Conservation (phyloP, 805 yeast genomes). For the Kockiozyma suomiensis region DNA sequence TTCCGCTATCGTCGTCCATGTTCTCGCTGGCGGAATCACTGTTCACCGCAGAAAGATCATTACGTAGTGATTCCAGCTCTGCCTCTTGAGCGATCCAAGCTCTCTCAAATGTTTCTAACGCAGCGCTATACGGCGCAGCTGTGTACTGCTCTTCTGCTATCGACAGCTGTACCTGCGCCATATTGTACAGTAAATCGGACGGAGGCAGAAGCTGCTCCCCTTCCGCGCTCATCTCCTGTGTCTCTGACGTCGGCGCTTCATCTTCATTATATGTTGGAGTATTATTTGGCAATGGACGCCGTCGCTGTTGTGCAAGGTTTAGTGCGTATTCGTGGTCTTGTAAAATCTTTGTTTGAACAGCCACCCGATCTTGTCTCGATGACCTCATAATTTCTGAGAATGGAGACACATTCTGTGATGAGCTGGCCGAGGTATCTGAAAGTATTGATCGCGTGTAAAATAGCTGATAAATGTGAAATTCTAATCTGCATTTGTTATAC, state of each 20-base stretch:
- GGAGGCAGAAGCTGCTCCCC: constrained; percentile 7
- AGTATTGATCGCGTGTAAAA: constrained; percentile 16
- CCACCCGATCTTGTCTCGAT: constrained; percentile 17
- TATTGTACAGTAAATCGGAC: constrained; percentile 29
- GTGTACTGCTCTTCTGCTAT: constrained; percentile 32
- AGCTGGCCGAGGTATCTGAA: neutral
- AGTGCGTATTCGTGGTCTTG: constrained; percentile 25
- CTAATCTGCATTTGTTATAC: constrained; percentile 29
- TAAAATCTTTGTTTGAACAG: constrained; percentile 17
- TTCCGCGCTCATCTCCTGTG: neutral
- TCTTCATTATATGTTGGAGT: neutral
- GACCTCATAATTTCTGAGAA: neutral
- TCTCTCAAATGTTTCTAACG: constrained; percentile 24
- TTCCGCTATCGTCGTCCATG: neutral
- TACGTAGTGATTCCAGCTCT: constrained; percentile 11
- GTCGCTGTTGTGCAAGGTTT: constrained; percentile 5
- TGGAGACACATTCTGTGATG: neutral
- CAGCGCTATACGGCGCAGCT: constrained; percentile 15
- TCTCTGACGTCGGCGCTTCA: neutral
- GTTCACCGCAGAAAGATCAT: constrained; percentile 2
- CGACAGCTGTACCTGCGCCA: constrained; percentile 30
- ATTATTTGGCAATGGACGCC: neutral
- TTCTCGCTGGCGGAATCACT: constrained; percentile 1
- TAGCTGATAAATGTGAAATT: constrained; percentile 27
- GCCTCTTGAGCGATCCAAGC: constrained; percentile 25